These are phyloP conservation scores for Magnusiomyces suaveolens DNA, from an alignment of 1,139 yeast species.

Conservation along the genomic window DNA sequence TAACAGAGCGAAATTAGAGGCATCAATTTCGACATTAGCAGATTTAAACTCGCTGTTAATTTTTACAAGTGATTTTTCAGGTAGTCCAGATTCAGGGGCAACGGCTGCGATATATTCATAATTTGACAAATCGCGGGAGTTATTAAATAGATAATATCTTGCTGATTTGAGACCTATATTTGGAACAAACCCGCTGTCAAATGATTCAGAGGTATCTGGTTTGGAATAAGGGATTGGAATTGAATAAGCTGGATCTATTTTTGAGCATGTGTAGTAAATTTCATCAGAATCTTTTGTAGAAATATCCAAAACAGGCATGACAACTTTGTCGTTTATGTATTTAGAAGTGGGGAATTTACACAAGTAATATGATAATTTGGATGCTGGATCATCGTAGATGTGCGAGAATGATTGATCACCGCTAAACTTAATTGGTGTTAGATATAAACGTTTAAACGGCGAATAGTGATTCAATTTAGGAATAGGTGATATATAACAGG, in stretches of 20 bases:
- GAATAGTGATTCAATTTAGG: conserved; percentile 17
- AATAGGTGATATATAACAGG: conserved; percentile 15
- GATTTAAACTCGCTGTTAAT: conserved; percentile 30
- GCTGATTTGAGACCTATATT: conserved; percentile 1
- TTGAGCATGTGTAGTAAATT: conserved; percentile 38
- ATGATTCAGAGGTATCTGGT: neutral
- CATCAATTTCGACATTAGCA: conserved; percentile 7
- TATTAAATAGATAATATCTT: neutral
- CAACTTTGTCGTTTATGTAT: neutral
- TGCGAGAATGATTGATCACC: neutral
- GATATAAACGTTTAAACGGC: conserved; percentile 32
- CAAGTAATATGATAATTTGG: conserved; percentile 28
- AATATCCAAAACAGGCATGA: neutral
- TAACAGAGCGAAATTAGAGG: conserved; percentile 6
- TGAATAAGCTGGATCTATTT: conserved; percentile 27
- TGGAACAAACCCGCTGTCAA: conserved; percentile 5
- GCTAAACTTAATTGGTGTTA: conserved; percentile 33
- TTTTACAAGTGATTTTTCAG: conserved; percentile 12
- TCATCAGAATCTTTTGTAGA: neutral
- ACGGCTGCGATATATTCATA: conserved; percentile 1
- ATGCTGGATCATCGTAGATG: conserved; percentile 30
- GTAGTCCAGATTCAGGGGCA: neutral
- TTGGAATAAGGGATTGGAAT: conserved; percentile 5
- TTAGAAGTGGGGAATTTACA: conserved; percentile 10
- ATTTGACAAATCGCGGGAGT: neutral